Evolutionary conservation across 805 yeast genomes (phyloP).

Genomic region (Nakazawaea ishiwadae): DNA sequence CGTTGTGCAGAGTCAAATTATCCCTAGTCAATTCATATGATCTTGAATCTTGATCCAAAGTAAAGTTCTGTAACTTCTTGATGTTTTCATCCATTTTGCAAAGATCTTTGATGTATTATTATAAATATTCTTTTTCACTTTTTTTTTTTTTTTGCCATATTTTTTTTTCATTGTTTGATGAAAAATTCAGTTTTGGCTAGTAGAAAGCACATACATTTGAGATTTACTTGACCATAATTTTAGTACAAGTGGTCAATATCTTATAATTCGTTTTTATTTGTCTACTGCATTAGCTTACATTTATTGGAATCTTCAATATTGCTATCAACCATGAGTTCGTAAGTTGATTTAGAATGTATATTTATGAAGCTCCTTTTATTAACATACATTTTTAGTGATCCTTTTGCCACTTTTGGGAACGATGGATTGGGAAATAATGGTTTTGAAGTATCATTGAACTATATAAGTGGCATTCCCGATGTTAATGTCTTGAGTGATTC

Average conservation of each 20-base stretch:
- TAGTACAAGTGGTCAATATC: neutral
- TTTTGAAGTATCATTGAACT: constrained; percentile 61
- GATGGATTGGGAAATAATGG: constrained; percentile 31
- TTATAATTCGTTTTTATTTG: neutral
- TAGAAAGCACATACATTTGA: no score
- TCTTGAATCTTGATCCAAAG: neutral
- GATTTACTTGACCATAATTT: no score
- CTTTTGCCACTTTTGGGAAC: constrained; percentile 8
- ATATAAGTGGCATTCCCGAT: constrained; percentile 77
- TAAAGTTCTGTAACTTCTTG: neutral
- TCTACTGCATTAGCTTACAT: neutral
- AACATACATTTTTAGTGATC: constrained; percentile 2
- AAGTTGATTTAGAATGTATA: neutral
- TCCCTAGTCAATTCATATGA: constrained; percentile 3
- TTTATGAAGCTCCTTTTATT: neutral
- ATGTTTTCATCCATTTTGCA: neutral
- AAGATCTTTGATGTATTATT: neutral
- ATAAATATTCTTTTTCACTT: neutral
- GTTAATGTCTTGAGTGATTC: constrained; percentile 45
- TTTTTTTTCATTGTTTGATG: no score
- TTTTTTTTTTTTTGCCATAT: neutral
- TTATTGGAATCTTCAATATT: neutral
- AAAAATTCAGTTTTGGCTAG: no score
- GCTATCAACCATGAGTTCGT: neutral
- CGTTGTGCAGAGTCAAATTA: no score